phyloP scores from a whole-genome alignment of 2,329 filamentous ascomycete species.

The Aureobasidium sp. region DNA sequence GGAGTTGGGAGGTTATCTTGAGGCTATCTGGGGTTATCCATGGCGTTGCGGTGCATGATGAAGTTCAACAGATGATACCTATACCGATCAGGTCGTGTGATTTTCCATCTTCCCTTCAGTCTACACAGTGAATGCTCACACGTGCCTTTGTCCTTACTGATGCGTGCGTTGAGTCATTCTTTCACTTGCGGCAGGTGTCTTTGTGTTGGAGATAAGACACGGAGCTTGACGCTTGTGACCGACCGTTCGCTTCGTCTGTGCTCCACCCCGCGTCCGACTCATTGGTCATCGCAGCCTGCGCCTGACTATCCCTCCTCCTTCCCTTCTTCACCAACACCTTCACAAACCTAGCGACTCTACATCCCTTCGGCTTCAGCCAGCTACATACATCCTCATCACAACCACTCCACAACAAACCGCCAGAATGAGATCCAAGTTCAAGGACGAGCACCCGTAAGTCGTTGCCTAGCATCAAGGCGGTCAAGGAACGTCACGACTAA shows the following conservation, averaged over 20 bases:
- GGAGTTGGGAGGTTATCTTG: background rate
- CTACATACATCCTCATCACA: slow-evolving; percentile 8
- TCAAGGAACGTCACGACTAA: slow-evolving; percentile 18
- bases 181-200: background rate
- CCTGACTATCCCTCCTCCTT: slow-evolving; percentile 1
- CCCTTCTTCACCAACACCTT: slow-evolving; percentile 2
- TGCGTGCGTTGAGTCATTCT: slow-evolving; percentile 1
- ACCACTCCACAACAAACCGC: slow-evolving; percentile 26
- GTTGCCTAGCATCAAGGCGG: slow-evolving; percentile 8
- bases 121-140: background rate
- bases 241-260: slow-evolving; percentile 1
- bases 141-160: background rate
- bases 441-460: slow-evolving; percentile 84
- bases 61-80: background rate
- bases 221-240: slow-evolving; percentile 7
- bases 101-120: background rate
- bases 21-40: slow-evolving; percentile 1
- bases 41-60: background rate
- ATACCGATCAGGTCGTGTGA: slow-evolving; percentile 5
- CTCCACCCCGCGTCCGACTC: slow-evolving; percentile 10
- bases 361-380: background rate
- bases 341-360: background rate
- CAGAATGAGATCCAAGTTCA: slow-evolving; percentile 98
- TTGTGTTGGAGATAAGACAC: slow-evolving; percentile 5
- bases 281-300: slow-evolving; percentile 14